phyloP scores from a whole-genome alignment of 2,329 filamentous ascomycete species.

The Boeremia lycopersici region DNA sequence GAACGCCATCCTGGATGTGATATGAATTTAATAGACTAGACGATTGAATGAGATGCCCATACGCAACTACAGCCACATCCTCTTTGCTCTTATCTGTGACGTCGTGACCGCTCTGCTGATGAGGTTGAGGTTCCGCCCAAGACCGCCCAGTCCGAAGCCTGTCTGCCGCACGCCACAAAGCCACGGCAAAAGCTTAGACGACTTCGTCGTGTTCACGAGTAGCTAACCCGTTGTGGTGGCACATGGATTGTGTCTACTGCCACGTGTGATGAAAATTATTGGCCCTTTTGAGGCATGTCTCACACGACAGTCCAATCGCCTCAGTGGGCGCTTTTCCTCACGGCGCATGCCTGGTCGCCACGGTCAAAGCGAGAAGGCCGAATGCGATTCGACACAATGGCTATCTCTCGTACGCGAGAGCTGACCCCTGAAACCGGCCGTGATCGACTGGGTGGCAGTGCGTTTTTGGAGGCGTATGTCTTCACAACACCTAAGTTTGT shows the following conservation, averaged over 20 bases:
- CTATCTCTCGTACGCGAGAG: not conserved
- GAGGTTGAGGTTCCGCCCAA: not conserved
- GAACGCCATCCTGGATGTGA: not conserved
- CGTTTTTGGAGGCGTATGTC: too few species aligned
- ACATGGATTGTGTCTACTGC: too few species aligned
- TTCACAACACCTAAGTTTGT: not conserved
- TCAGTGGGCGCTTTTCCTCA: not conserved
- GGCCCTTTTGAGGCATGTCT: not conserved
- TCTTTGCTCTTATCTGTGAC: not conserved
- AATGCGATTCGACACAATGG: not conserved
- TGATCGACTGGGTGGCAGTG: too few species aligned
- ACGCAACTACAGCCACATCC: not conserved
- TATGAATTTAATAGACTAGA: not conserved
- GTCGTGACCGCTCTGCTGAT: too few species aligned
- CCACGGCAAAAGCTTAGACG: too few species aligned
- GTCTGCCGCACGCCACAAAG: too few species aligned
- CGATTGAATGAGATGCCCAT: not conserved
- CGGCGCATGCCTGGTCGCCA: not conserved
- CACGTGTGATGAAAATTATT: not conserved
- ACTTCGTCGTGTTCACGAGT: too few species aligned
- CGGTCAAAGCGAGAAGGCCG: not conserved
- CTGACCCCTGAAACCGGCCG: not conserved
- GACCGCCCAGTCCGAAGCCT: not conserved
- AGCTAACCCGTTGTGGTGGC: too few species aligned
- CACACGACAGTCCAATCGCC: not conserved